phyloP scores from a whole-genome alignment of 2,329 filamentous ascomycete genomes.

The Cladosporium cucumerinum region DNA sequence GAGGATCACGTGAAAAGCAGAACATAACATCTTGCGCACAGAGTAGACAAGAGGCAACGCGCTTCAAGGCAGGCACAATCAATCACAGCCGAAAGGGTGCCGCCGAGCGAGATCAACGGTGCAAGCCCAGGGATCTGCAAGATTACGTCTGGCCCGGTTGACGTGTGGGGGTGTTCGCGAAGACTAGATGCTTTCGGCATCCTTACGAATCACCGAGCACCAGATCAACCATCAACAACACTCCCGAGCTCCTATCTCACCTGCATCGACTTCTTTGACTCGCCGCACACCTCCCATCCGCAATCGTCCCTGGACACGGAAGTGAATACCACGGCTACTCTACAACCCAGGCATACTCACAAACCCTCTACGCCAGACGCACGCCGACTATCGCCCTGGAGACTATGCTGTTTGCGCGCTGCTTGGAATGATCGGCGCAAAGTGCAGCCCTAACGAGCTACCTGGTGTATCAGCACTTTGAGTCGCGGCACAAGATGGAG shows the following conservation, averaged over 20 bases:
- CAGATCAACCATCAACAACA: constrained; percentile 1
- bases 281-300: neutral
- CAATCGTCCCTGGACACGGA: neutral
- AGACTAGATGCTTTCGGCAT: constrained; percentile 3
- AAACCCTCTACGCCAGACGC: neutral
- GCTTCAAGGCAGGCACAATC: neutral
- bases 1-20: neutral
- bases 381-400: neutral
- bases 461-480: neutral
- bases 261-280: neutral
- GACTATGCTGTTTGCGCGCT: constrained; percentile 7
- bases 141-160: constrained; percentile 1
- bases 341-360: neutral
- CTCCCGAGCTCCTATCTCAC: neutral
- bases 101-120: neutral
- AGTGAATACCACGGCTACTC: neutral
- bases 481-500: constrained; percentile 5
- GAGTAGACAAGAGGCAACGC: neutral
- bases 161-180: neutral
- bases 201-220: constrained; percentile 4
- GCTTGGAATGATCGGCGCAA: neutral
- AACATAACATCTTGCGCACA: neutral
- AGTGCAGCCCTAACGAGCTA: neutral
- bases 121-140: neutral
- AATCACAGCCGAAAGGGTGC: neutral